Conservation (phyloP, 1,284 basidiomycete genomes). For the Erythrobasidium hasegawianum region DNA sequence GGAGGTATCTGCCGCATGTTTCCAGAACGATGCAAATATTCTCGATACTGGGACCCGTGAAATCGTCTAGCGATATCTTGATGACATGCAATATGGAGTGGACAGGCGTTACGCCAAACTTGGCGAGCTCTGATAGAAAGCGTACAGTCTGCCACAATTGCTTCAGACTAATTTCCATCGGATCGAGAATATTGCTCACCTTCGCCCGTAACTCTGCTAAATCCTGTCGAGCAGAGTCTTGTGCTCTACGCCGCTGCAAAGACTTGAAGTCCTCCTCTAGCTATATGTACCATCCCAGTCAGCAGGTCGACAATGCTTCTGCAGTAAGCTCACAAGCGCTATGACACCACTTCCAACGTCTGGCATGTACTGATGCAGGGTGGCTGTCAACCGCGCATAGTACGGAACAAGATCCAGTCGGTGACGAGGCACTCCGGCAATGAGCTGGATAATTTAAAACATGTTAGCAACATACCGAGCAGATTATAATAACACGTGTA, state of each 20-base stretch:
- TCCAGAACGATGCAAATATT: conserved; percentile 88
- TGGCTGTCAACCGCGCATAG: conserved; percentile 85
- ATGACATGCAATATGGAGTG: conserved; percentile 92
- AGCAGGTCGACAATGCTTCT: not conserved
- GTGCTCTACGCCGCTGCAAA: conserved; percentile 88
- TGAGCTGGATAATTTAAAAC: conserved; percentile 59
- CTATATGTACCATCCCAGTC: conserved; percentile 51
- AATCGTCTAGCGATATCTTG: conserved; percentile 95
- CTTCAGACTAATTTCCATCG: conserved; percentile 12
- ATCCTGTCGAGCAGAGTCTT: conserved; percentile 55
- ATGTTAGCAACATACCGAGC: not conserved
- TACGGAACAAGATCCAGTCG: conserved; percentile 88
- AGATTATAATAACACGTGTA: conserved; percentile 48
- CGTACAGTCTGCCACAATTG: conserved; percentile 65
- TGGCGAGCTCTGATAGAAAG: conserved; percentile 87
- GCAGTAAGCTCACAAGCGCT: conserved; percentile 64
- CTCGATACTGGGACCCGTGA: conserved; percentile 86
- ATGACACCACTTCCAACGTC: conserved; percentile 82
- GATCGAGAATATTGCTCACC: conserved; percentile 52
- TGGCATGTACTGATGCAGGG: conserved; percentile 85
- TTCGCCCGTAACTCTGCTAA: conserved; percentile 77
- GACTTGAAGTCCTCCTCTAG: conserved; percentile 96
- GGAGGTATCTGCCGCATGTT: conserved; percentile 86
- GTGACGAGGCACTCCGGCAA: conserved; percentile 79
- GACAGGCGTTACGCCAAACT: conserved; percentile 87